phyloP scores from a whole-genome alignment of 1,284 basidiomycete genomes.

The Ustilago vetiveriae region DNA sequence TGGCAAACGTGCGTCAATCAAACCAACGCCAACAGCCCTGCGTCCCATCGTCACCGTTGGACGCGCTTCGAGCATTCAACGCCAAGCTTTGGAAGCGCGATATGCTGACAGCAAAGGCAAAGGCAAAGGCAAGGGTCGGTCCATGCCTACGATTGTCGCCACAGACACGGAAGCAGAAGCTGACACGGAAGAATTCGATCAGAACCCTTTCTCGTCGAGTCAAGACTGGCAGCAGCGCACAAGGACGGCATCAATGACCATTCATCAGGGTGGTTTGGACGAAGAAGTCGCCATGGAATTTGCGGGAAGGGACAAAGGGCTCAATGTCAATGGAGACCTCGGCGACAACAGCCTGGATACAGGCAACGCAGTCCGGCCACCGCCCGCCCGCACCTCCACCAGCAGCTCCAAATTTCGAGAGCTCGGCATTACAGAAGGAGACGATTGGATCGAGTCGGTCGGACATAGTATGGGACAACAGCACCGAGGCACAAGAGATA shows the following conservation, averaged over 20 bases:
- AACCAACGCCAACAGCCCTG: conserved; percentile 38
- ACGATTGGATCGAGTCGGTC: conserved; percentile 39
- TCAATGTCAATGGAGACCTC: conserved; percentile 22
- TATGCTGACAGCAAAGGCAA: conserved; percentile 16
- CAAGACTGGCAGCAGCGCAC: conserved; percentile 12
- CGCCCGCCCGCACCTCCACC: conserved; percentile 26
- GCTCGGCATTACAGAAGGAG: conserved; percentile 39
- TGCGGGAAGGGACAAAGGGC: conserved; percentile 9
- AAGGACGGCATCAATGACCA: conserved; percentile 20
- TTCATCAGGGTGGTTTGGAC: conserved; percentile 43
- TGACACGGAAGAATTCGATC: not conserved
- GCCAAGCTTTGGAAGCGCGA: conserved; percentile 25
- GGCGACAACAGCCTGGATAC: conserved; percentile 25
- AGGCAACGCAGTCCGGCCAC: not conserved
- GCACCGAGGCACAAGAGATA: conserved; percentile 1
- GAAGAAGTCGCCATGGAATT: conserved; percentile 43
- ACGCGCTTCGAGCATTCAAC: conserved; percentile 49
- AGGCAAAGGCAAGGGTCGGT: conserved; percentile 33
- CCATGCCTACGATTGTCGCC: conserved; percentile 50
- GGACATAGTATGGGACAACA: conserved; percentile 3
- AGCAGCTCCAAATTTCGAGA: conserved; percentile 52
- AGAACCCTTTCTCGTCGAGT: conserved; percentile 33
- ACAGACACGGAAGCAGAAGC: conserved; percentile 47
- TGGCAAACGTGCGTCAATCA: conserved; percentile 18
- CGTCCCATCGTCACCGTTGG: conserved; percentile 55